phyloP scores from a whole-genome alignment of 1,284 basidiomycete species.

The Fomitopsis pinicola region DNA sequence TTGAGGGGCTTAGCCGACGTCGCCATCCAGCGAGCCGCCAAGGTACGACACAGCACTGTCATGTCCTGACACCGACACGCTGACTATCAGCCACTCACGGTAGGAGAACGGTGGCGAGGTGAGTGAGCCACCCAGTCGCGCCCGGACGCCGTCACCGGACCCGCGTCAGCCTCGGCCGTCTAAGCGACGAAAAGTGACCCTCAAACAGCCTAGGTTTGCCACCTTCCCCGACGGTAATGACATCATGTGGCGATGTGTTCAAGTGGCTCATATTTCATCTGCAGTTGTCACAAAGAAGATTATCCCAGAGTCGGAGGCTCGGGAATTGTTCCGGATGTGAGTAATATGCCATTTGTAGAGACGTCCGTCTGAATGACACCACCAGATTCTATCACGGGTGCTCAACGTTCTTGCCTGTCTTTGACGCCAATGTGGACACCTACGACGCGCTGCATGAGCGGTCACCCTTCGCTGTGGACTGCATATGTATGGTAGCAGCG shows the following conservation, averaged over 20 bases:
- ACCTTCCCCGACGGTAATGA: slow-evolving; percentile 64
- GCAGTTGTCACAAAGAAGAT: slow-evolving; percentile 77
- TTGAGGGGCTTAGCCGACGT: slow-evolving; percentile 76
- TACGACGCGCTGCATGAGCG: slow-evolving; percentile 77
- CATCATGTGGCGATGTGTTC: slow-evolving; percentile 4
- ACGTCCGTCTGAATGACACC: not conserved
- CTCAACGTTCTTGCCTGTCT: slow-evolving; percentile 85
- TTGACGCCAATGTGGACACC: slow-evolving; percentile 74
- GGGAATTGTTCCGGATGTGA: slow-evolving; percentile 80
- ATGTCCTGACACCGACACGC: slow-evolving; percentile 1
- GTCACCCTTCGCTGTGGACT: slow-evolving; percentile 81
- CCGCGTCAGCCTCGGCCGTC: slow-evolving; percentile 53
- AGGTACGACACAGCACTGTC: slow-evolving; percentile 38
- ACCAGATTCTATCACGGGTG: slow-evolving; percentile 81
- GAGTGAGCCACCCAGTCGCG: slow-evolving; percentile 70
- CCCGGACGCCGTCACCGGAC: slow-evolving; percentile 66
- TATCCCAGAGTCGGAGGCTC: slow-evolving; percentile 76
- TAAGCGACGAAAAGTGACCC: slow-evolving; percentile 68
- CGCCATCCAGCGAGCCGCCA: slow-evolving; percentile 70
- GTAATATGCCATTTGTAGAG: slow-evolving; percentile 17
- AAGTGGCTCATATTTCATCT: slow-evolving; percentile 10
- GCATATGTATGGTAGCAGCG: slow-evolving; percentile 87
- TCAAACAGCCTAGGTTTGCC: slow-evolving; percentile 45
- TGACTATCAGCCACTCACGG: slow-evolving; percentile 7
- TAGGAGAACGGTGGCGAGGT: slow-evolving; percentile 65